Conservation (phyloP, 208 protist species). For the Trypanosoma cruzi region DNA sequence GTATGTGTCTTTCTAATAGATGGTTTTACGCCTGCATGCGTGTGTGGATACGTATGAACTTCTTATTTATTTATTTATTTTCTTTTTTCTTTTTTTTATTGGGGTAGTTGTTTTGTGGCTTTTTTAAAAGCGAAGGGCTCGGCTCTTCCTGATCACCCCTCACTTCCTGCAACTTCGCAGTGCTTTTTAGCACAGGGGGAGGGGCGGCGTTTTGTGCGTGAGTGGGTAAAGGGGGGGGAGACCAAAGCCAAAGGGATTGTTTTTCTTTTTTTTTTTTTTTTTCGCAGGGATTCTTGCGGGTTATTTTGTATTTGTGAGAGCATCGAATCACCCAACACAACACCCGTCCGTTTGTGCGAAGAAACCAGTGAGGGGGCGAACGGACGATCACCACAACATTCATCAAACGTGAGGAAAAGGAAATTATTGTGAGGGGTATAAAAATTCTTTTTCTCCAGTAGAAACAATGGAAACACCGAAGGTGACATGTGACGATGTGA, state of each 20-base stretch:
- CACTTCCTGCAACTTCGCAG: not conserved
- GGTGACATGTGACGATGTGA: conserved; percentile 53
- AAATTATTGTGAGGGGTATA: no score
- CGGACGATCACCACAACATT: not conserved
- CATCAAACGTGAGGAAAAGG: not conserved
- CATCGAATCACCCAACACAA: not conserved
- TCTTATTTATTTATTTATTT: not conserved
- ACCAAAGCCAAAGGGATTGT: not conserved
- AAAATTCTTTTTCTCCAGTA: not conserved
- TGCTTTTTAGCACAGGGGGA: conserved; percentile 22
- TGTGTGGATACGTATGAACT: not conserved
- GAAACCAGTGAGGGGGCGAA: not conserved
- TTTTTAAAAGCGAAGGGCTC: not conserved
- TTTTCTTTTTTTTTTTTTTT: not conserved
- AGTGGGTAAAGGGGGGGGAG: not conserved
- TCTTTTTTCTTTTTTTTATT: not conserved
- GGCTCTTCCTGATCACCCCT: not conserved
- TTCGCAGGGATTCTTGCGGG: not conserved
- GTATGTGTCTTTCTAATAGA: not conserved
- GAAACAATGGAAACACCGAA: conserved; percentile 13
- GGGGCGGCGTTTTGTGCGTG: not conserved
- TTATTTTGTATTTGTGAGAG: not conserved
- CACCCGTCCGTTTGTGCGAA: not conserved
- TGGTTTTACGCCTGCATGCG: not conserved
- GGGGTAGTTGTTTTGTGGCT: not conserved